Evolutionary conservation across 257 asterid species (phyloP).

Genomic region (Przewalskia tangutica): DNA sequence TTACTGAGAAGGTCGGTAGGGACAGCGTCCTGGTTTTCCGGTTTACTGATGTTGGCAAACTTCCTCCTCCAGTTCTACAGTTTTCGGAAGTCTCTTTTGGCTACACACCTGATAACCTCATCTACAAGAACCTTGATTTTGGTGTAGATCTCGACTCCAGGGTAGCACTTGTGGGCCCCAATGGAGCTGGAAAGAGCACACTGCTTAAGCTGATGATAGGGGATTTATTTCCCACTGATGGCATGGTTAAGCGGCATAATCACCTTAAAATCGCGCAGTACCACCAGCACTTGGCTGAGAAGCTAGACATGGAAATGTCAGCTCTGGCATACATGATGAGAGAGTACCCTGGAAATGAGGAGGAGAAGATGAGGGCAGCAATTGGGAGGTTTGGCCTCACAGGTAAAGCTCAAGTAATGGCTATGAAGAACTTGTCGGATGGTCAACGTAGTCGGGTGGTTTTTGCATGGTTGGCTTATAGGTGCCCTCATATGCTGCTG

Average conservation of each 20-base stretch:
- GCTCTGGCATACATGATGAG: constrained; percentile 64
- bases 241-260: constrained; percentile 94
- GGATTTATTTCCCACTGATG: constrained; percentile 69
- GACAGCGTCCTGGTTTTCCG: constrained; percentile 73
- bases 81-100: constrained; percentile 86
- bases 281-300: constrained; percentile 88
- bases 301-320: constrained; percentile 72
- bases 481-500: constrained; percentile 83
- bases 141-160: constrained; percentile 97
- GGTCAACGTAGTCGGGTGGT: constrained; percentile 87
- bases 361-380: constrained; percentile 88
- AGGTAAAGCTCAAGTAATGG: constrained; percentile 92
- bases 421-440: constrained; percentile 81
- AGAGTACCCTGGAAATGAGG: constrained; percentile 90
- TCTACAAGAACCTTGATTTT: constrained; percentile 80
- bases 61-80: constrained; percentile 97
- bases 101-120: constrained; percentile 80
- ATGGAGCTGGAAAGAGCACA: constrained; percentile 97
- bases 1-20: constrained; percentile 73
- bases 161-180: constrained; percentile 91
- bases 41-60: constrained; percentile 83
- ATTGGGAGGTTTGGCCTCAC: constrained; percentile 83
- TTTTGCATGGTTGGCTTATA: constrained; percentile 93
- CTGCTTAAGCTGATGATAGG: constrained; percentile 96
- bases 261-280: constrained; percentile 84